A percentile compares a stretch with the other conserved stretches of the same genome.
These are phyloP conservation scores for Camellia granthamiana DNA, from an alignment of 148 eudicot genomes.

Conservation along the genomic window DNA sequence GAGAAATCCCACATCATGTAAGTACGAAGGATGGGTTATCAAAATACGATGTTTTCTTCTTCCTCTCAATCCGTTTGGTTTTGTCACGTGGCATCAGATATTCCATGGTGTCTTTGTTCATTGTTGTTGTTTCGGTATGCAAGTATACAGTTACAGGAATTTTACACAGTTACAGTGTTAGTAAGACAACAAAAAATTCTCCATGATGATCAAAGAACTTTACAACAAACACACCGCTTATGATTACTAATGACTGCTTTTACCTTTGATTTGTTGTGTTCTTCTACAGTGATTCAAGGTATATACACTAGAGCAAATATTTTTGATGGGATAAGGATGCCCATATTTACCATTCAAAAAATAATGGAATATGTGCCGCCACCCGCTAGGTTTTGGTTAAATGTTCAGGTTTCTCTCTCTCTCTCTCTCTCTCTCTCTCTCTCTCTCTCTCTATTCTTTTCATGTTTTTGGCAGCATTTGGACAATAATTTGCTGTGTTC, in stretches of 20 bases:
- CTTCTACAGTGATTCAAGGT: constrained; percentile 55
- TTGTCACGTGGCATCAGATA: too few relatives aligned
- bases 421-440: constrained; percentile 14
- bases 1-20: too few relatives aligned
- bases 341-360: constrained; percentile 28
- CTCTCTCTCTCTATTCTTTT: background rate
- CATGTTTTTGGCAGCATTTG: background rate
- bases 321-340: constrained; percentile 35
- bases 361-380: constrained; percentile 16
- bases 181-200: background rate
- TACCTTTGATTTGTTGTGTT: background rate
- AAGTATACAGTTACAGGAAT: too few relatives aligned
- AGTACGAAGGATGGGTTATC: too few relatives aligned
- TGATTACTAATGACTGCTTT: background rate
- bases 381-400: constrained; percentile 55
- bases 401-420: constrained; percentile 61
- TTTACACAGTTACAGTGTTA: too few relatives aligned
- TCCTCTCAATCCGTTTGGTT: too few relatives aligned
- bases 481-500: background rate
- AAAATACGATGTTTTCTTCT: too few relatives aligned
- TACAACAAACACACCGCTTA: too few relatives aligned
- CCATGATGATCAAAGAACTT: background rate
- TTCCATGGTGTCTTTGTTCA: too few relatives aligned
- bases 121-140: background rate
- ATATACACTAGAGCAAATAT: constrained; percentile 7